Base-by-base conservation (phyloP, 2,329 filamentous ascomycete genomes). In the Fusarium incarnatum region DNA sequence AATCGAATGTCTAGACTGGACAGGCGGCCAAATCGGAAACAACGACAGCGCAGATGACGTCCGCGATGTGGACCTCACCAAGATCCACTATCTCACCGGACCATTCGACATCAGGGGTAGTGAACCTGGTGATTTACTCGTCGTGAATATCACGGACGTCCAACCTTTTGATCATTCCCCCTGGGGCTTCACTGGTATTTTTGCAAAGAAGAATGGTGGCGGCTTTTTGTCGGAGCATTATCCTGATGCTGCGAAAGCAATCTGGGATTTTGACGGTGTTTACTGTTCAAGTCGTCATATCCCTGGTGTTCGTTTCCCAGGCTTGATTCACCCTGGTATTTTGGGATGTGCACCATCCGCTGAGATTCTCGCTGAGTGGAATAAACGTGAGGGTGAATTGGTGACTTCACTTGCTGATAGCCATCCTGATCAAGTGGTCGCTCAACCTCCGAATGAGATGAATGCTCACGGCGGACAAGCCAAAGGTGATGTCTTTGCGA, bases 101-200 rank as follows among this genome's bases (percentile, higher is more conserved):
- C 94, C 94, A 0, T 97, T 97, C 71, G 92, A 97, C 56, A 87
- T 98, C 60, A 92, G 94, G 76, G 90, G 88, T 2, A 94, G 94
- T 1, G 88, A 94, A 79, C 94, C 94, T 0, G 94, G 94, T 0
- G 94, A 97, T 77, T 84, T 97, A 2, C 85, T 97, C 1, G 82
- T 97, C 0, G 92, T 97, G 10, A 94, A 97, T 78, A 97, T 97
- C 70, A 94, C 95, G 79, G 94, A 98, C 75, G 93, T 97, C 0
- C 94, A 98, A 81, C 94, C 94, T 0, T 89, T 97, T 70, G 86
- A 95, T 67, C 89, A 96, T 30, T 88, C 91, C 60, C 94, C 94
- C 0, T 97, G 94, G 94, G 94, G 94, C 0, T 97, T 97, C 79
- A 95, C 92, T 0, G 94, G 94, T 11, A 81, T 96, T 8, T 97